phyloP scores from a whole-genome alignment of 2,329 filamentous ascomycete species.

The Alternaria gaisen region DNA sequence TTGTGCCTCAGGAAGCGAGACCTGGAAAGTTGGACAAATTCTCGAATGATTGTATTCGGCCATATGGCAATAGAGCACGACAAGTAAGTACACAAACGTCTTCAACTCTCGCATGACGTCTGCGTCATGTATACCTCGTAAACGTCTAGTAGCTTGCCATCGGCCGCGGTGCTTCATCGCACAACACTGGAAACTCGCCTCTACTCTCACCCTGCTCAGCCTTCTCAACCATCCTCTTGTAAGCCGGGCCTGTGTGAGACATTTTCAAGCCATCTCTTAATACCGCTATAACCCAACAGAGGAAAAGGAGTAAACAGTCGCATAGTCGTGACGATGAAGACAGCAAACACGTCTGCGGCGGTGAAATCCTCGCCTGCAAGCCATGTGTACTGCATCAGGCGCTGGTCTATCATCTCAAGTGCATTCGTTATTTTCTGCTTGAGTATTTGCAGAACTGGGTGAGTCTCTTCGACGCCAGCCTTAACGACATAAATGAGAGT shows the following conservation, averaged over 20 bases:
- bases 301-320: conserved; percentile 48
- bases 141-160: background rate
- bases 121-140: background rate
- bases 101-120: too few species aligned
- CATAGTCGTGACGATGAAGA: conserved; percentile 69
- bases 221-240: background rate
- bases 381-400: conserved; percentile 59
- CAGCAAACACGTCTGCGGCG: conserved; percentile 69
- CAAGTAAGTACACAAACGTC: background rate
- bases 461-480: background rate
- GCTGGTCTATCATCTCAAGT: conserved; percentile 23
- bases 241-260: background rate
- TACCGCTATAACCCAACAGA: background rate
- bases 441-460: background rate
- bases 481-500: conserved; percentile 36
- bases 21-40: fast-evolving
- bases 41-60: background rate
- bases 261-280: background rate
- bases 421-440: background rate
- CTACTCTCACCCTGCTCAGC: background rate
- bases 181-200: background rate
- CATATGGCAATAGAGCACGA: background rate
- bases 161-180: background rate
- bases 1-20: background rate
- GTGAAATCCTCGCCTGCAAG: conserved; percentile 69